Base-by-base conservation (phyloP, 2,329 filamentous ascomycete genomes). In the Fusarium decemcellulare region DNA sequence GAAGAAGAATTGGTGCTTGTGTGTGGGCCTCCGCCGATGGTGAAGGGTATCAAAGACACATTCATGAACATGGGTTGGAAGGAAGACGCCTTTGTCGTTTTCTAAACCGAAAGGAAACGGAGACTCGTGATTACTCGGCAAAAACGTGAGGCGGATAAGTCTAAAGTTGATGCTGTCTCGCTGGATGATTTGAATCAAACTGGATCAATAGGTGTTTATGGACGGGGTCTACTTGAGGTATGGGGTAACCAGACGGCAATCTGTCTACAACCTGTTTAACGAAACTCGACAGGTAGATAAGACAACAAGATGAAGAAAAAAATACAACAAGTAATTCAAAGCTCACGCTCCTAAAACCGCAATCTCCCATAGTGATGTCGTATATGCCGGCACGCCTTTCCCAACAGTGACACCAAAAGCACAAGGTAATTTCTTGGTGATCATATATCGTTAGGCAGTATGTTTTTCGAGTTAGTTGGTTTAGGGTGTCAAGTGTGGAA, bases 11-110 rank as follows among this genome's bases (percentile, higher is more conserved):
- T 97, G 83, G 89, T 93, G 14, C 80, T 97, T 61, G 85, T 97
- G 15, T 97, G 94, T 80, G 94, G 94, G 3, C 94, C 94, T 0
- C 88, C 86, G 71, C 81, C 90, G 4, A 83, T 97, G 83, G 93
- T 97, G 81, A 90, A 89, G 74, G 88, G 85, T 61, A 89, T 88
- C 5, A 86, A 86, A 68, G 77, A 81, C 47, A 86, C 87, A 29
- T 78, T 87, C 29, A 63, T 63, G 14, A 85, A 83, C 12, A 81
- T 91, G 77, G 93, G 93, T 0, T 97, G 93, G 92, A 74, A 66
- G 29, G 68, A 75, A 5, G 70, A 74, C 32, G 67, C 76, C 32
- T 68, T 78, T 43, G 57, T 78, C 10, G 71, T 76, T 37, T 77
- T 78, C 44, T 77, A 40, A 73, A 30, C 10, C 16, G 14, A 32